Percentiles rank a stretch among this genome's conserved stretches.
phyloP scores from a whole-genome alignment of 1,284 basidiomycete genomes.

The Irpex rosettiformis region DNA sequence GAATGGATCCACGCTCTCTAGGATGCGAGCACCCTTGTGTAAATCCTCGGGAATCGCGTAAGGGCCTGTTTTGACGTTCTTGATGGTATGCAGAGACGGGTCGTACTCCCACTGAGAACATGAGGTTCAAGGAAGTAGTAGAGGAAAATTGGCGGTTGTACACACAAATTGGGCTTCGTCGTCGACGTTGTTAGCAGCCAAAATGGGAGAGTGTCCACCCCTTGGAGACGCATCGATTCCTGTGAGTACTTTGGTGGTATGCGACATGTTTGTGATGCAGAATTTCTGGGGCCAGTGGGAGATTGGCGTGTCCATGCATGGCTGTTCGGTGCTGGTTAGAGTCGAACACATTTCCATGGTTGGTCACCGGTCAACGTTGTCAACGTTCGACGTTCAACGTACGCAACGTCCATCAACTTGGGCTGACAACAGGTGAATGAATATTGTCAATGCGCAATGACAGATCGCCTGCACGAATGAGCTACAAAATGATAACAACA shows the following conservation, averaged over 20 bases:
- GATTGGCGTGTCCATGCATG: background rate
- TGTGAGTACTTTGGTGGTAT: background rate
- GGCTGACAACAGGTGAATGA: no score
- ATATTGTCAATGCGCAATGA: no score
- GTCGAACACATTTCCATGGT: no score
- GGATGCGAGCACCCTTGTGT: background rate
- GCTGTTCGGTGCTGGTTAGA: no score
- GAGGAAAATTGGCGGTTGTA: background rate
- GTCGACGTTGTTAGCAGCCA: background rate
- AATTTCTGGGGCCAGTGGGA: background rate
- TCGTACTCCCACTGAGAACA: background rate
- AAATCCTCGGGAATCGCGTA: background rate
- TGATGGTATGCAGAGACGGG: background rate
- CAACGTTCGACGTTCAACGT: no score
- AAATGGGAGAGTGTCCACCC: background rate
- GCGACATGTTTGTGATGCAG: background rate
- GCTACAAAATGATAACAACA: no score
- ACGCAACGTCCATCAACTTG: no score
- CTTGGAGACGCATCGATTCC: background rate
- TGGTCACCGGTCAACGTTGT: no score
- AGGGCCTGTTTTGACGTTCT: background rate
- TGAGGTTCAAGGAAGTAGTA: background rate
- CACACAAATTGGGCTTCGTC: background rate
- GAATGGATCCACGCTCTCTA: background rate
- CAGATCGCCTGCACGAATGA: no score